These are phyloP conservation scores for Teratosphaeriaceae sp. DNA, from an alignment of 2,329 filamentous ascomycete species.

Conservation along the genomic window DNA sequence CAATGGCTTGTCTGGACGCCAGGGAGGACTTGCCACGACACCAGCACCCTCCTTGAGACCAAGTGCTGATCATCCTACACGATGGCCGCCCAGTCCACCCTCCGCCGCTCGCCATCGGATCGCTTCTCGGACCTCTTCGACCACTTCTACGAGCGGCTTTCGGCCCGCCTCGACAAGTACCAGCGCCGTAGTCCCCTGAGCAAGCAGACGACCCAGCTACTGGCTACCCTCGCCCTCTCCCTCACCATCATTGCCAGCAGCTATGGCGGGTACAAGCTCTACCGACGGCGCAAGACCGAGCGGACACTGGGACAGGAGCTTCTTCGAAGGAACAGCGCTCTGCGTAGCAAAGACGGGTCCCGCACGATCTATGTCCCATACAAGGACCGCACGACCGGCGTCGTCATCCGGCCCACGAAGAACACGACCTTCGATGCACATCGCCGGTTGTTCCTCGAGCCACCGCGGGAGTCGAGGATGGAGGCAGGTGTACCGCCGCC, in stretches of 20 bases:
- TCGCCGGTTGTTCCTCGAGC: conserved; percentile 84
- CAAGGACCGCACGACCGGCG: conserved; percentile 79
- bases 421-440: conserved; percentile 94
- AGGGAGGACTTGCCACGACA: too few species aligned
- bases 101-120: conserved; percentile 40
- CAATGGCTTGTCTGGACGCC: too few species aligned
- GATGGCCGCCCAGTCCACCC: conserved; percentile 45
- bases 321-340: conserved; percentile 80
- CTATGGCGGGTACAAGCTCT: conserved; percentile 74
- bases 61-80: neutral
- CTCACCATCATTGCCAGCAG: conserved; percentile 72
- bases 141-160: conserved; percentile 37
- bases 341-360: conserved; percentile 87
- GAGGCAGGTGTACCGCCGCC: conserved; percentile 63
- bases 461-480: conserved; percentile 64
- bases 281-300: conserved; percentile 66
- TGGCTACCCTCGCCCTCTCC: conserved; percentile 69
- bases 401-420: conserved; percentile 85
- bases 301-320: conserved; percentile 75
- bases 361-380: conserved; percentile 94
- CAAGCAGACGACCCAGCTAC: conserved; percentile 63
- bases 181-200: conserved; percentile 49
- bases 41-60: neutral
- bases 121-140: conserved; percentile 28
- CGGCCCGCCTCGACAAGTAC: conserved; percentile 43